Evolutionary conservation across 2,329 filamentous ascomycete genomes (phyloP).

Genomic region (Elsinoe batatas): DNA sequence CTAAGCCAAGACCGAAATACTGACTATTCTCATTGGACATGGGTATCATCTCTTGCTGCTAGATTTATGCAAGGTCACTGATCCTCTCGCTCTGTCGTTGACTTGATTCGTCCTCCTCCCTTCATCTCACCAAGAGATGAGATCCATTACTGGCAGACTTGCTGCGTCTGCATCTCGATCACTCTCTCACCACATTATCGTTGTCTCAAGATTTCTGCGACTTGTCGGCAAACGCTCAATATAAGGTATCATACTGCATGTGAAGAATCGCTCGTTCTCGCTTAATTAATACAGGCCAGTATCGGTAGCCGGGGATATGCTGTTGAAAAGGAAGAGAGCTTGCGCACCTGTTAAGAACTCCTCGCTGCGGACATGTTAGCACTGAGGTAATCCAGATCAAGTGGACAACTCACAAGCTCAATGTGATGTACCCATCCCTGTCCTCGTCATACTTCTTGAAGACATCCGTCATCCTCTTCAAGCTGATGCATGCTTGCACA

Average conservation of each 20-base stretch:
- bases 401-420: constrained; percentile 42
- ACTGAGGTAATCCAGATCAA: neutral
- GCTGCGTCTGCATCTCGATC: neutral
- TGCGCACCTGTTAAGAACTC: constrained; percentile 48
- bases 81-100: neutral
- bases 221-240: constrained; percentile 3
- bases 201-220: constrained; percentile 9
- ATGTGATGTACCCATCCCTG: constrained; percentile 69
- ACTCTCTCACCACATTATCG: neutral
- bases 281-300: constrained; percentile 43
- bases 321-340: constrained; percentile 45
- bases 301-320: constrained; percentile 41
- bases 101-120: neutral
- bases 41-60: constrained; percentile 6
- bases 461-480: constrained; percentile 98
- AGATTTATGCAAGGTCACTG: neutral
- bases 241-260: neutral
- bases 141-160: neutral
- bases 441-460: constrained; percentile 99
- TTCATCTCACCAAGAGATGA: neutral
- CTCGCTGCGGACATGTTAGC: constrained; percentile 29
- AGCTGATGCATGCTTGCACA: constrained; percentile 89
- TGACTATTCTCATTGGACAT: neutral
- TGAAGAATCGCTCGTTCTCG: neutral
- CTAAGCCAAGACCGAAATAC: neutral